Evolutionary conservation across 305 asterid species (phyloP).

Genomic region (Plantago coronopus): DNA sequence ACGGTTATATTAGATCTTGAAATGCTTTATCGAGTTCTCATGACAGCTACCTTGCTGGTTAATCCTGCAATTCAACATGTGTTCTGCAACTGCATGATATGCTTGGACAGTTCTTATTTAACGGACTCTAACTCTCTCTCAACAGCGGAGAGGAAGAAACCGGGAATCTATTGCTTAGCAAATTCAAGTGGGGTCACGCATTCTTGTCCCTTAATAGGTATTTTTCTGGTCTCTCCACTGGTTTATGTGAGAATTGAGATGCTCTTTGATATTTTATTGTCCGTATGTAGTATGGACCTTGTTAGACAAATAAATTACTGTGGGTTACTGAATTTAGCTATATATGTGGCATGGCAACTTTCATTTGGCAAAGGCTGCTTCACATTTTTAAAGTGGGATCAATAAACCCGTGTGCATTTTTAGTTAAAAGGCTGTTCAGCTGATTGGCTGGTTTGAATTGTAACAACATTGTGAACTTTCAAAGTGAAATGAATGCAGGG

Average conservation of each 20-base stretch:
- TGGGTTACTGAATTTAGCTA: background rate
- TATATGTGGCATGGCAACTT: background rate
- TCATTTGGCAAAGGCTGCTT: background rate
- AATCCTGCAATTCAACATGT: background rate
- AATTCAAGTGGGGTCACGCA: slow-evolving; percentile 99
- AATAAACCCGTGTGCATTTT: background rate
- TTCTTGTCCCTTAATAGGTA: slow-evolving; percentile 87
- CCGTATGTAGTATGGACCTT: background rate
- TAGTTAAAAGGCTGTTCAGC: background rate
- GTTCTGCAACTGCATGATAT: slow-evolving; percentile 6
- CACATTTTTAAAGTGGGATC: background rate
- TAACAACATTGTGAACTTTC: slow-evolving; percentile 13
- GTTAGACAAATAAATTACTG: background rate
- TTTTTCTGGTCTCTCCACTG: background rate
- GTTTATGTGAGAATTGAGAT: background rate
- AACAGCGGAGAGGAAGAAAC: slow-evolving; percentile 81
- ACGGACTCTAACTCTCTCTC: slow-evolving; percentile 17
- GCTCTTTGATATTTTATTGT: background rate
- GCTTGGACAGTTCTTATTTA: slow-evolving; percentile 6
- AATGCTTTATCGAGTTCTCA: no score
- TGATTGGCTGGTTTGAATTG: background rate
- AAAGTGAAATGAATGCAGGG: slow-evolving; percentile 37
- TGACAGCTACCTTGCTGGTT: no score
- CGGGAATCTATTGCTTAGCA: slow-evolving; percentile 66
- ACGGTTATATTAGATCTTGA: no score